Percentiles rank a stretch among this genome's conserved stretches.
phyloP scores from a whole-genome alignment of 1,139 yeast species.

The Candida sp. region DNA sequence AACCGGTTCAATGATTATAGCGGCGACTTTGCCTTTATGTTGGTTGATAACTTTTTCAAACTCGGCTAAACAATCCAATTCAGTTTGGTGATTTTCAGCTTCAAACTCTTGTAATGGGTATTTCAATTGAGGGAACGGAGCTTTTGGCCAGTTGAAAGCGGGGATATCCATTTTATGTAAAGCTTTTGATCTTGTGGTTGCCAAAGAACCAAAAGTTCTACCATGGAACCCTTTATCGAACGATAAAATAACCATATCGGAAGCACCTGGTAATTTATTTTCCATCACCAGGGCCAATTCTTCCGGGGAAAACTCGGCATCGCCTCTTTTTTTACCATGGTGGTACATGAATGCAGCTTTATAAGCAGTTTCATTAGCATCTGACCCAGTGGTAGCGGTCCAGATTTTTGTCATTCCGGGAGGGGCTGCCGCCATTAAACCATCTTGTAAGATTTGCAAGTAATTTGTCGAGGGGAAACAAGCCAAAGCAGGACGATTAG shows the following conservation, averaged over 20 bases:
- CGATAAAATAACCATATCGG: conserved; percentile 63
- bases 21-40: conserved; percentile 54
- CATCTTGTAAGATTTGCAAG: conserved; percentile 45
- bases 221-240: conserved; percentile 77
- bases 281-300: conserved; percentile 64
- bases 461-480: conserved; percentile 66
- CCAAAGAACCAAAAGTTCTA: conserved; percentile 68
- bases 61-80: conserved; percentile 53
- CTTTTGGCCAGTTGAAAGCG: conserved; percentile 75
- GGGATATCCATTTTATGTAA: conserved; percentile 75
- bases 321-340: conserved; percentile 57
- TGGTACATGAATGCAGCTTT: conserved; percentile 79
- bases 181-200: conserved; percentile 73
- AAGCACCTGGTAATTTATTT: conserved; percentile 64
- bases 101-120: conserved; percentile 59
- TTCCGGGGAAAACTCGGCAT: conserved; percentile 48
- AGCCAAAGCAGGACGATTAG: conserved; percentile 74
- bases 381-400: conserved; percentile 72
- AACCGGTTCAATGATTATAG: conserved; percentile 68
- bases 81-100: conserved; percentile 55
- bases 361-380: conserved; percentile 75
- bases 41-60: conserved; percentile 51
- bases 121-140: conserved; percentile 64
- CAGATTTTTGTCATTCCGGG: conserved; percentile 62
- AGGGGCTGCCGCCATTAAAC: conserved; percentile 67